Percentiles rank a stretch among this genome's conserved stretches.
Evolutionary conservation across 2,329 filamentous ascomycete genomes (phyloP).

Genomic region (Aspergillus sp.): DNA sequence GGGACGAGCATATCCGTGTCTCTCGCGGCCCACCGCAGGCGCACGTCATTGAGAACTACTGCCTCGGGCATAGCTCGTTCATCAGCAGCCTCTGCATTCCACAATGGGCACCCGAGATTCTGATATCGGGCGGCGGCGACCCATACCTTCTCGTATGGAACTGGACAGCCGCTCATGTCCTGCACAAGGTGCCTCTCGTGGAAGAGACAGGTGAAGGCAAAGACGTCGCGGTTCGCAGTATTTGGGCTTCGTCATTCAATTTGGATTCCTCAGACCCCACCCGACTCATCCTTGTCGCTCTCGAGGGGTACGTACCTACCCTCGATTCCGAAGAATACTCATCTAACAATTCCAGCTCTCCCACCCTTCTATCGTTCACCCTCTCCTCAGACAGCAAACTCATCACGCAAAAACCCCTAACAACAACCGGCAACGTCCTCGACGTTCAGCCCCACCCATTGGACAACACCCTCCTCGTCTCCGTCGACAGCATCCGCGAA

Average conservation of each 20-base stretch:
- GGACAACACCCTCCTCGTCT: conserved; percentile 48
- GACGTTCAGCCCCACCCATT: conserved; percentile 50
- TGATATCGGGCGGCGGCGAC: conserved; percentile 89
- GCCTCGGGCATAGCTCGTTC: conserved; percentile 85
- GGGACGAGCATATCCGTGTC: conserved; percentile 85
- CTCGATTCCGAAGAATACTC: neutral
- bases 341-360: conserved; percentile 56
- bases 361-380: conserved; percentile 70
- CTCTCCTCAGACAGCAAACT: conserved; percentile 58
- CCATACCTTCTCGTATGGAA: conserved; percentile 79
- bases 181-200: conserved; percentile 37
- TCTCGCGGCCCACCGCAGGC: conserved; percentile 81
- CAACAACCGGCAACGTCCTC: conserved; percentile 68
- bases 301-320: conserved; percentile 60
- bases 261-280: conserved; percentile 13
- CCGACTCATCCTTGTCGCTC: conserved; percentile 54
- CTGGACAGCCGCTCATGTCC: conserved; percentile 61
- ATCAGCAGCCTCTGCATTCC: conserved; percentile 76
- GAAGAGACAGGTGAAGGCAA: conserved; percentile 24
- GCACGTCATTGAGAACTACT: conserved; percentile 87
- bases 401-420: conserved; percentile 55
- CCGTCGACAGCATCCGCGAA: conserved; percentile 59
- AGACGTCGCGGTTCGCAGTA: conserved; percentile 55
- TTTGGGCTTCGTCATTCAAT: conserved; percentile 48
- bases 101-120: conserved; percentile 57